Evolutionary conservation across 2,329 filamentous ascomycete genomes (phyloP), one percentile per base, ranked within the genome.

Genomic region (Sclerotinia trifoliorum): DNA sequence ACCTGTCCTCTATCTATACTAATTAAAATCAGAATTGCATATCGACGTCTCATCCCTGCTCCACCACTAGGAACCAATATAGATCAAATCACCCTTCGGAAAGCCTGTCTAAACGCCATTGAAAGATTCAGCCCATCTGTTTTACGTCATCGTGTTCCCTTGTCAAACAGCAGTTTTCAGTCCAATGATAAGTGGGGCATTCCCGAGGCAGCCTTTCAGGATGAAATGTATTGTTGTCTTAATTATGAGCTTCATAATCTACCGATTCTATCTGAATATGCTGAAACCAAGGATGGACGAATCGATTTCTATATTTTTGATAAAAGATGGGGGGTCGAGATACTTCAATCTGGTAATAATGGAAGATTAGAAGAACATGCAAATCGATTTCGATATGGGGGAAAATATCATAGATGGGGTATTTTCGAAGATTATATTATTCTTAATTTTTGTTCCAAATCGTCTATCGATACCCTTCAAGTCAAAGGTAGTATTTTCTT

Each of bases 161-260:
- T 10, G 13, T 58, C 35, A 24, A 35, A 58, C 42, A 24, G 52
- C 26, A 35, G 26, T 8, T 2, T 5, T 15, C 7, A 44, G 7
- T 21, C 56, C 24, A 7, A 7, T 29, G 5, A 17, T 19, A 39
- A 35, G 1, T 39, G 26, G 46, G 60, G 60, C 19, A 51, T 63
- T 19, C 46, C 46, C 39, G 42, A 49, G n/a, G 26, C 58, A 35
- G 44, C 13, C 2, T 35, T 62, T 3, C 26, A 35, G 42, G 29
- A 62, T 35, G 58, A 62, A 26, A 63, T 63, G 8, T 63, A 63
- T 51, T 63, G 29, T 51, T 63, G 46, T 24, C 46, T 63, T 26
- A 63, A 21, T 8, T 7, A 21, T 24, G 60, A 63, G 10, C 29
- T 63, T 51, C 21, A 51, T 13, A 63, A 51, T 63, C 13, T 63